phyloP scores from a whole-genome alignment of 192 early-diverging fungal species.

The Umbelopsis sp. region DNA sequence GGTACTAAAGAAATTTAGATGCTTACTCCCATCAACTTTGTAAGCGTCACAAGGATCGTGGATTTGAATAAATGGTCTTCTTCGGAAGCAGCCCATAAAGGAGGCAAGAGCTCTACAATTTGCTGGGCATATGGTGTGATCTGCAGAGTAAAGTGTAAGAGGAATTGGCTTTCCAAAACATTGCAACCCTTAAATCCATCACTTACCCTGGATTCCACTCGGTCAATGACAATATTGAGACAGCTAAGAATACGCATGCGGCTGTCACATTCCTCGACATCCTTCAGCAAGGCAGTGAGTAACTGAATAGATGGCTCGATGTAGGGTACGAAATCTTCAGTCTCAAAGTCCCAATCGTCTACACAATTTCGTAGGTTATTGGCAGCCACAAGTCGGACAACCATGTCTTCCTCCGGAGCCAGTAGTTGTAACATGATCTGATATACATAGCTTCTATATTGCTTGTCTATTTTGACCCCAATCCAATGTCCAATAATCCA shows the following conservation, averaged over 20 bases:
- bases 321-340: slow-evolving; percentile 66
- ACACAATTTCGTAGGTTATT: slow-evolving; percentile 65
- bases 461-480: slow-evolving; percentile 69
- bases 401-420: slow-evolving; percentile 69
- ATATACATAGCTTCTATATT: slow-evolving; percentile 68
- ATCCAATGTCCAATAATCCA: slow-evolving; percentile 90
- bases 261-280: slow-evolving; percentile 75
- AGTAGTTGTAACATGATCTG: slow-evolving; percentile 70
- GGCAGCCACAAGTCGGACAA: slow-evolving; percentile 80
- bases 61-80: slow-evolving; percentile 82
- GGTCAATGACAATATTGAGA: slow-evolving; percentile 73
- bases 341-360: slow-evolving; percentile 90
- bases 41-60: slow-evolving; percentile 74
- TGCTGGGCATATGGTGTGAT: slow-evolving; percentile 72
- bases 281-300: slow-evolving; percentile 60
- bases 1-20: no score
- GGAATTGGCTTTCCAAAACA: no score
- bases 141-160: slow-evolving; percentile 21
- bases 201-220: slow-evolving; percentile 66
- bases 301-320: slow-evolving; percentile 58
- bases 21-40: slow-evolving; percentile 69
- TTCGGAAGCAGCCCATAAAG: slow-evolving; percentile 76
- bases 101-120: slow-evolving; percentile 75
- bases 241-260: slow-evolving; percentile 74
- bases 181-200: no score